Base-by-base conservation (phyloP, 2,329 filamentous ascomycete genomes). In the Rutstroemia sydowiana region DNA sequence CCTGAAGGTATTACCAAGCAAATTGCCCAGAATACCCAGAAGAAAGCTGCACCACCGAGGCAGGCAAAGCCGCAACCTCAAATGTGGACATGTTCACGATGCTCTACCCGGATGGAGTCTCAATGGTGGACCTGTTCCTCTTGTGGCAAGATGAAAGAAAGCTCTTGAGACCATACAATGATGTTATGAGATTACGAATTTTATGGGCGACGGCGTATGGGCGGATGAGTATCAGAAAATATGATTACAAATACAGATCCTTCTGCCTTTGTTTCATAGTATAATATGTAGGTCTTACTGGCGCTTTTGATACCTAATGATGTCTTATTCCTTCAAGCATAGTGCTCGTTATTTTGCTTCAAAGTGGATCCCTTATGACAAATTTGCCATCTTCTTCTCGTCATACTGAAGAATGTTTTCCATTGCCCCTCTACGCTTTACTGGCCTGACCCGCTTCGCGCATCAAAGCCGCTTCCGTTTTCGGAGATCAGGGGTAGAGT, bases 81-180 rank as follows among this genome's bases (percentile, higher is more conserved):
- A 32, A 61, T 60, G 2, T 82, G 78, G 79, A 68, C 67, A 30
- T 82, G 79, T 57, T 36, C 32, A 30, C 70, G 71, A 50, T 82
- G 79, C 56, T 72, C 71, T 8, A 75, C 70, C 2, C 63, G 67
- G 23, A 77, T 80, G 69, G 75, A 79, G 51, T 67, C 69, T 41
- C 70, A 74, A 56, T 81, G 76, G 75, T 81, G 78, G 77, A 76
- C 73, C 21, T 82, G 79, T 57, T 73, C 73, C 16, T 65, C 70
- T 3, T 82, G 79, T 61, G 76, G 76, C 2, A 71, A 67, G 56
- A 73, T 81, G 66, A 81, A 80, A 65, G 70, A 74, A 10, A 73
- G 63, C 54, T 78, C 74, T n/a, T 65, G 53, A 63, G 34, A 13
- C 20, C 14, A 40, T 11, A 39, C 13, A 2, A 28, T 14, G 6